These are phyloP conservation scores for Candida boleticola DNA, from an alignment of 805 yeast species.

Conservation along the genomic window DNA sequence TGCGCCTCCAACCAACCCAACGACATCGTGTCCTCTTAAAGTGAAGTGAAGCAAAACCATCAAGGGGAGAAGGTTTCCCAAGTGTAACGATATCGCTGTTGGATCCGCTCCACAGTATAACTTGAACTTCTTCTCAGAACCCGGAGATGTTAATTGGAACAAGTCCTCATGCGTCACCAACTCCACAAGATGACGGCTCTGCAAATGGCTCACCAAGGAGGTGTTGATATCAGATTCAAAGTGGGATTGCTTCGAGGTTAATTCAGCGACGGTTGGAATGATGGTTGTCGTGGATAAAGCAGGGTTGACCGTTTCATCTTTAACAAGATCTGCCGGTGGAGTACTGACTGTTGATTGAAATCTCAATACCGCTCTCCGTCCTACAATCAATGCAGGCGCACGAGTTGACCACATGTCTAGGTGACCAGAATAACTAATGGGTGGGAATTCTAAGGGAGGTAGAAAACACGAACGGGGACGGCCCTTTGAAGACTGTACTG, in stretches of 20 bases:
- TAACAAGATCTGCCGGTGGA: too few relatives aligned
- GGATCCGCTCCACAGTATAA: constrained; percentile 97
- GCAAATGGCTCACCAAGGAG: constrained; percentile 37
- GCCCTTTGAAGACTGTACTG: too few relatives aligned
- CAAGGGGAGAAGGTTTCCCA: constrained; percentile 88
- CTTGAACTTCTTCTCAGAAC: constrained; percentile 38
- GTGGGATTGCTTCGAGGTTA: constrained; percentile 17
- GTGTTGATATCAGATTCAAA: constrained; percentile 21
- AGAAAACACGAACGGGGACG: too few relatives aligned
- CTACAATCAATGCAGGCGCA: too few relatives aligned
- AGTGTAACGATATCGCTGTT: constrained; percentile 81
- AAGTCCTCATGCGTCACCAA: constrained; percentile 37
- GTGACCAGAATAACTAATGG: too few relatives aligned
- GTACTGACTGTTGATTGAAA: too few relatives aligned
- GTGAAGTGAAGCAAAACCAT: constrained; percentile 82
- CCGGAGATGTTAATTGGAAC: constrained; percentile 27
- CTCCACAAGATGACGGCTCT: constrained; percentile 36
- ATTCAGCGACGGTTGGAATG: constrained; percentile 33
- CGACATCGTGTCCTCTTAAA: constrained; percentile 80
- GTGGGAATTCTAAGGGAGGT: too few relatives aligned
- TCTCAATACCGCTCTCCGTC: too few relatives aligned
- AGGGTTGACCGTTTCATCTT: neutral
- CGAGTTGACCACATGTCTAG: too few relatives aligned
- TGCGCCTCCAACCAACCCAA: constrained; percentile 89
- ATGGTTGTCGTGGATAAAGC: too few relatives aligned